Evolutionary conservation across 305 asterid genomes (phyloP), one percentile per base, ranked within the genome.

Genomic region (Plantago rigida): DNA sequence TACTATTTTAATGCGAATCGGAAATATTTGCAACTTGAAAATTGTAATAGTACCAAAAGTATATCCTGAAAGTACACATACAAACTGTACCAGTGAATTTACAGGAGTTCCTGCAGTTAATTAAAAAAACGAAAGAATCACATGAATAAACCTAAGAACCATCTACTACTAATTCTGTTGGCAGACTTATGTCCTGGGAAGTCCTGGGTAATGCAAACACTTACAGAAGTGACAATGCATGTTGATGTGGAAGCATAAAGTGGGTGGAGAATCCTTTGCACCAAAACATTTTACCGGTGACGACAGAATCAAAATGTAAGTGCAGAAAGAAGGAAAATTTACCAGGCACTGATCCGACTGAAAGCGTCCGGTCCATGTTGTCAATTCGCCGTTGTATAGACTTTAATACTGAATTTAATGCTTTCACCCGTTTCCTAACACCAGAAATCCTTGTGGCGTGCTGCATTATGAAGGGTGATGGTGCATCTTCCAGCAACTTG

Each of bases 401-500:
- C 81, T 82, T 87, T 82, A 87, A 77, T 72, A 83, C 82, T 28
- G 77, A 78, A 73, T 82, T 84, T 64, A 87, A 67, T 54, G 94
- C 46, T 62, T 53, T 70, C 47, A 87, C 82, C 62, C 91, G 85
- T 75, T 78, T 83, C 77, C 91, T 78, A 46, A 85, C 91, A 57
- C 83, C 75, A 63, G 87, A 85, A 68, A 87, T 82, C 80, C 83
- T 83, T 17, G 83, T 78, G 0, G 94, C 84, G 5, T 83, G 89
- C 76, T 87, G 91, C 89, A 85, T 78, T 46, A 87, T 83, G 77
- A 87, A 85, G 55, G 94, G 91, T 9, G 84, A 79, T 6, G 94
- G 95, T 48, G 95, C 97, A 77, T 89, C 94, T 67, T 89, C 96
- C 64, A 89, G 74, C 77, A 92, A 74, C 63, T 78, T 85, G 76